A percentile compares a stretch with the other conserved stretches of the same genome.
phyloP scores from a whole-genome alignment of 2,329 filamentous ascomycete genomes.

The Ophiostoma quercus region DNA sequence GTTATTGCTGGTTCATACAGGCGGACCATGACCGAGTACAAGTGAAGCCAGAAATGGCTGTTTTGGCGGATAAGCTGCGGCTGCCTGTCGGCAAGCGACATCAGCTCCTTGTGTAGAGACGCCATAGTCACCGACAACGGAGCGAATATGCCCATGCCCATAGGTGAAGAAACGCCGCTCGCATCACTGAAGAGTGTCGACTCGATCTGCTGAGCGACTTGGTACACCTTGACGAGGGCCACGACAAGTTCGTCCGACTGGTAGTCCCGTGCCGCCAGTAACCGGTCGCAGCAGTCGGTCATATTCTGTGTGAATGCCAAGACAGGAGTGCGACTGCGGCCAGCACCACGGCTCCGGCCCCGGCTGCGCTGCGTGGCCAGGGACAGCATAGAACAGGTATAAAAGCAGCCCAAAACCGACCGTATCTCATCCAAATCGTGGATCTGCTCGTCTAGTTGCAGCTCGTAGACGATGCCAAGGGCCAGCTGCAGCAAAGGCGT shows the following conservation, averaged over 20 bases:
- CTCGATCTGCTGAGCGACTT: slow-evolving; percentile 27
- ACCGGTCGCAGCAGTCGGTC: slow-evolving; percentile 34
- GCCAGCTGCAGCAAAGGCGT: slow-evolving; percentile 40
- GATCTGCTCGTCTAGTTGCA: slow-evolving; percentile 32
- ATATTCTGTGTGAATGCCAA: slow-evolving; percentile 36
- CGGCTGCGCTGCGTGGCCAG: slow-evolving; percentile 31
- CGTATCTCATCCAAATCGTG: slow-evolving; percentile 36
- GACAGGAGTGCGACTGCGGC: slow-evolving; percentile 30
- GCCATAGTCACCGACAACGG: slow-evolving; percentile 36
- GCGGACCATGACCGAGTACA: slow-evolving; percentile 34
- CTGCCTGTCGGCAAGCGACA: slow-evolving; percentile 27
- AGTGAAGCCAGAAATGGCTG: slow-evolving; percentile 35
- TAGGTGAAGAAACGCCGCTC: slow-evolving; percentile 32
- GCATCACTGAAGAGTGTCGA: slow-evolving; percentile 34
- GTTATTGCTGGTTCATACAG: slow-evolving; percentile 39
- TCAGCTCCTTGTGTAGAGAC: slow-evolving; percentile 34
- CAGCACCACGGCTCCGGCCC: neutral
- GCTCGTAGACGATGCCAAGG: slow-evolving; percentile 37
- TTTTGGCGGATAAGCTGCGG: slow-evolving; percentile 28
- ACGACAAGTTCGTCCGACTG: slow-evolving; percentile 35
- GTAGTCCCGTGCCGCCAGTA: slow-evolving; percentile 32
- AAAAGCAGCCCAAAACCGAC: slow-evolving; percentile 39
- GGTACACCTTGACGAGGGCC: slow-evolving; percentile 36
- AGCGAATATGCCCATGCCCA: slow-evolving; percentile 30
- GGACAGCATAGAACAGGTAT: slow-evolving; percentile 36